These are phyloP conservation scores for Fusarium graminum DNA, from an alignment of 2,329 filamentous ascomycete genomes.

Conservation along the genomic window DNA sequence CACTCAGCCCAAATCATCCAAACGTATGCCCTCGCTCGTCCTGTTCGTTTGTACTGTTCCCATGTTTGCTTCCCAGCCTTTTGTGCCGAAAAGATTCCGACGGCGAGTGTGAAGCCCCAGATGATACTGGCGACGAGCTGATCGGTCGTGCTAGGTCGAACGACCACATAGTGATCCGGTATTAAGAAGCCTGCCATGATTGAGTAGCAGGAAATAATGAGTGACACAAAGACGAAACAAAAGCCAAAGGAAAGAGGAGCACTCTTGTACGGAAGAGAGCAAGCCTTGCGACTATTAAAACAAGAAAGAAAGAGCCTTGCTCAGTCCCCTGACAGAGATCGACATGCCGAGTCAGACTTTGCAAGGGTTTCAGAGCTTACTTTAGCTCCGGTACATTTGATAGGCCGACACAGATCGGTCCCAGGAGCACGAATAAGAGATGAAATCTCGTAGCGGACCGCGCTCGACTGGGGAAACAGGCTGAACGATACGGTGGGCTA, in stretches of 20 bases:
- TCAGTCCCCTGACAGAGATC: background rate
- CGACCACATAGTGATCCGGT: conserved; percentile 35
- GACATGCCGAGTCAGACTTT: background rate
- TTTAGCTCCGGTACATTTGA: background rate
- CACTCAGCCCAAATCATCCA: conserved; percentile 46
- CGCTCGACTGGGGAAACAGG: background rate
- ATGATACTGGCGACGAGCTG: conserved; percentile 45
- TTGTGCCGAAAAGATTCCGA: conserved; percentile 36
- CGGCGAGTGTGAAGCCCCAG: conserved; percentile 45
- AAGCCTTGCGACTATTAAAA: conserved; percentile 3
- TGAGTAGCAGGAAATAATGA: background rate
- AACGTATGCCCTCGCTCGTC: conserved; percentile 34
- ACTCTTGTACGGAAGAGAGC: background rate
- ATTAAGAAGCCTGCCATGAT: conserved; percentile 33
- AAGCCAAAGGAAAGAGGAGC: background rate
- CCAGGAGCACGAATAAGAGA: background rate
- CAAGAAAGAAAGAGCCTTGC: background rate
- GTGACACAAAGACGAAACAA: background rate
- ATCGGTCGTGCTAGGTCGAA: conserved; percentile 33
- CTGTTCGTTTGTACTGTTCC: conserved; percentile 33
- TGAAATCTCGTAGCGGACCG: background rate
- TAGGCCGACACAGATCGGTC: conserved; percentile 2
- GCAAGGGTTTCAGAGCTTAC: conserved; percentile 2
- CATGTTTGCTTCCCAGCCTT: conserved; percentile 44
- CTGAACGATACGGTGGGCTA: background rate